phyloP scores from a whole-genome alignment of 2,329 filamentous ascomycete species.

The Leptoxyphium fumago region DNA sequence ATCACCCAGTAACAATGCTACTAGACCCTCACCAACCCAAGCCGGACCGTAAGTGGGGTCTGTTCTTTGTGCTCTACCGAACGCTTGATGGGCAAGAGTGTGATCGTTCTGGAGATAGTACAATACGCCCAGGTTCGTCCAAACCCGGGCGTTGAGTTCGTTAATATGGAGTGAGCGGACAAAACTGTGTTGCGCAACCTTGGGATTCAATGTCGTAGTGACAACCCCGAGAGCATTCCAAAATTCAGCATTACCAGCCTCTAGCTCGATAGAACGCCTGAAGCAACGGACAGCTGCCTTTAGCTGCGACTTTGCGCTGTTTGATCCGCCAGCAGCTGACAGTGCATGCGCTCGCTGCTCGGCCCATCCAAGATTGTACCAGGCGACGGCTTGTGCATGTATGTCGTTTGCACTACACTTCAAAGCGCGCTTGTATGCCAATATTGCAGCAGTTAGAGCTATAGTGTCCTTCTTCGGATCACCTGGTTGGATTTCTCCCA shows the following conservation, averaged over 20 bases:
- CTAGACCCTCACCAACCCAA: slow-evolving; percentile 83
- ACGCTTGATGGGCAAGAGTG: slow-evolving; percentile 77
- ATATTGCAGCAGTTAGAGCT: slow-evolving; percentile 45
- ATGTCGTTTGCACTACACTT: slow-evolving; percentile 55
- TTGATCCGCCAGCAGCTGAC: slow-evolving; percentile 29
- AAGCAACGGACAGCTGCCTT: slow-evolving; percentile 79
- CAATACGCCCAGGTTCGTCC: slow-evolving; percentile 81
- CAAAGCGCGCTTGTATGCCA: slow-evolving; percentile 80
- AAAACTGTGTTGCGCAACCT: slow-evolving; percentile 85
- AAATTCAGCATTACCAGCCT: slow-evolving; percentile 86
- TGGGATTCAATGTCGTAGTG: slow-evolving; percentile 71
- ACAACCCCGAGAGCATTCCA: slow-evolving; percentile 94
- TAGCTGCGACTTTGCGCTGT: slow-evolving; percentile 51
- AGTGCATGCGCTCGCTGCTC: slow-evolving; percentile 69
- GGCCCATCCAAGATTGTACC: slow-evolving; percentile 93
- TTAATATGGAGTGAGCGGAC: slow-evolving; percentile 86
- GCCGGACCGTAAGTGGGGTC: slow-evolving; percentile 89
- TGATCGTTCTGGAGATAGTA: slow-evolving; percentile 74
- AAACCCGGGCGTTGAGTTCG: slow-evolving; percentile 66
- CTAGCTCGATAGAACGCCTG: slow-evolving; percentile 88
- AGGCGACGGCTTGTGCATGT: slow-evolving; percentile 86
- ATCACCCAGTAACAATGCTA: slow-evolving; percentile 66
- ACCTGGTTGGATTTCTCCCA: slow-evolving; percentile 14
- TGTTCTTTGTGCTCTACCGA: slow-evolving; percentile 79
- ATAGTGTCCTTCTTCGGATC: slow-evolving; percentile 9